Evolutionary conservation across 768 basidiomycete species (phyloP), one percentile per base, ranked within the genome.

Genomic region (Kwoniella sp.): DNA sequence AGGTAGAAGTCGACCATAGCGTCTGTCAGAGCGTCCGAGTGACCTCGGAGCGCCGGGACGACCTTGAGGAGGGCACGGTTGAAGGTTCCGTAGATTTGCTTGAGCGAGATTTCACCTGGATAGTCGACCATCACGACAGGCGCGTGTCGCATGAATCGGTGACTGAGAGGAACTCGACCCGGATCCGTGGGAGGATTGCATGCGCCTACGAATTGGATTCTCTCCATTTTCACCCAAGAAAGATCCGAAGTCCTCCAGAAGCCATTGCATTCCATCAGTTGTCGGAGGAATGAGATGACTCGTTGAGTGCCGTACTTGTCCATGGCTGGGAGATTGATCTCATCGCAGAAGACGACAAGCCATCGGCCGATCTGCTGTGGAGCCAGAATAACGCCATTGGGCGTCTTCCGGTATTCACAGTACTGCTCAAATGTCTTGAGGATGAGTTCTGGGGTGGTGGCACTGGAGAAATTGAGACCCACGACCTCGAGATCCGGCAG

Each of bases 371-470:
- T 93, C 75, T 97, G 93, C 2, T 89, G 82, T 11, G 96, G 96
- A 2, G 96, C 89, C 58, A 99, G 87, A 53, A 97, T 87, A 53
- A 96, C 91, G n/a, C 96, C 96, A 73, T 93, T 98, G 13, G 96
- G 93, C 3, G 96, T 98, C 83, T 98, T 98, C 61, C 94, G 86
- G 77, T 95, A 97, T 82, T 99, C 96, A 83, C 96, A 99, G 77
- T 99, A 96, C 82, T 99, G 96, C 79, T 98, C 96, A 80, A 99
- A 98, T 7, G 96, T 98, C 86, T 98, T 98, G 70, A 99, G 86
- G 67, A 99, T 95, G 29, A 99, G 86, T 77, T 97, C 96, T 0
- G 96, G 96, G 0, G 93, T 97, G 0, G 96, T 98, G 20, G 96
- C 96, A 79, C 93, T 96, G 31, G 96, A 99, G 82, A 99, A 99